These are phyloP conservation scores for Posidonia australis DNA, from an alignment of 106 monocot species.

Conservation along the genomic window DNA sequence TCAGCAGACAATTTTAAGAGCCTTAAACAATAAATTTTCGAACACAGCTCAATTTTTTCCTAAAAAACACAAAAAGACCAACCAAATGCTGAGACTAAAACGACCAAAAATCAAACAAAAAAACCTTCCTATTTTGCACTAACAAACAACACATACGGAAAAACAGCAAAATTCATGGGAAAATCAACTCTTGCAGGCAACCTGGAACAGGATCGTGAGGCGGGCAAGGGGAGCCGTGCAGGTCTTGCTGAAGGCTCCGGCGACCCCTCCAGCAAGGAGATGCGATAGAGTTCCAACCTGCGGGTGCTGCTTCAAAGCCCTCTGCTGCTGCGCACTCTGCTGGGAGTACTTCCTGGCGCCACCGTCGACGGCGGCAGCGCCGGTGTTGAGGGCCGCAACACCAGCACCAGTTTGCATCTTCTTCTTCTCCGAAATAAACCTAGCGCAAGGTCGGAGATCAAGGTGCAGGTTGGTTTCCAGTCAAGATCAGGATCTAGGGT, in stretches of 20 bases:
- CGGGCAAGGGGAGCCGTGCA: slow-evolving; percentile 88
- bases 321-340: slow-evolving; percentile 14
- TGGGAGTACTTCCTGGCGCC: slow-evolving; percentile 27
- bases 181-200: neutral
- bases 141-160: too few relatives aligned
- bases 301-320: slow-evolving; percentile 38
- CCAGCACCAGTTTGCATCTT: slow-evolving; percentile 43
- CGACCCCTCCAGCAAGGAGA: slow-evolving; percentile 73
- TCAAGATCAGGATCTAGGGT: too few relatives aligned
- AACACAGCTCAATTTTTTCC: too few relatives aligned
- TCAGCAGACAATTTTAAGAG: too few relatives aligned
- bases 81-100: too few relatives aligned
- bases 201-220: slow-evolving; percentile 89
- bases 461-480: too few relatives aligned
- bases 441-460: too few relatives aligned
- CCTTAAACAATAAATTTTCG: too few relatives aligned
- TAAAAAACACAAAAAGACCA: too few relatives aligned
- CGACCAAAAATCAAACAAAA: too few relatives aligned
- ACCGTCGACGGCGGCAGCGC: slow-evolving; percentile 13
- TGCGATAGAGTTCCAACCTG: slow-evolving; percentile 49
- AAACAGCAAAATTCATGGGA: too few relatives aligned
- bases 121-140: too few relatives aligned
- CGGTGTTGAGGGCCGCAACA: slow-evolving; percentile 18
- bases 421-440: neutral
- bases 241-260: slow-evolving; percentile 95